Evolutionary conservation across 2,329 filamentous ascomycete species (phyloP), one percentile per base, ranked within the genome.

Genomic region (Colletotrichum cereale): DNA sequence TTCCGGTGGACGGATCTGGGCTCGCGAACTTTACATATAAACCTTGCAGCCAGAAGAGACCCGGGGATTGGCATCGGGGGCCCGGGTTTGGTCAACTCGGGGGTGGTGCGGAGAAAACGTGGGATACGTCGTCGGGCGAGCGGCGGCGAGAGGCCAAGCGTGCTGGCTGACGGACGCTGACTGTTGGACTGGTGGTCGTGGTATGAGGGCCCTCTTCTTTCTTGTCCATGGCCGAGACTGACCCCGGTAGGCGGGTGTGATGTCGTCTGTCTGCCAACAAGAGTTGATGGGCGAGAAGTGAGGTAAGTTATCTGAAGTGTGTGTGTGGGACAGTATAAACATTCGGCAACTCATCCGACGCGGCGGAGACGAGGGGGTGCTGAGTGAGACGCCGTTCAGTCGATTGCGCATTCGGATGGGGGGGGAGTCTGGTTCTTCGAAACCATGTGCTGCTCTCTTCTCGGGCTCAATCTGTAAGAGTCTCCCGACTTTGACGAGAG

Each of bases 301-400:
- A 38, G 58, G 44, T 44, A 18, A 62, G 34, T 26, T 62, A 31
- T 50, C 57, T 36, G 40, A 50, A 26, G 42, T 38, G 31, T 38
- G 58, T 62, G 31, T 38, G 42, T 7, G 42, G 6, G 31, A n/a
- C 26, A 8, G 60, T 60, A 24, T 42, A 29, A 62, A 31, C 14
- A 62, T 21, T 62, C 58, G 42, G 58, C 31, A 47, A 40, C 42
- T 36, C 60, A 62, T 62, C 60, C 60, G 60, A 62, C 26, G 44
- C 31, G 34, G 44, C 60, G 38, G 60, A 40, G 40, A 55, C 1
- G 44, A 29, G 21, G 42, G 8, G 42, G 8, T 26, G 57, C 57
- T 62, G 44, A 62, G 60, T 62, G 60, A 50, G 44, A 62, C 31
- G 12, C 44, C 31, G 26, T 48, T 29, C n/a, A 26, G 5, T 21